Percentiles rank a stretch among this genome's conserved stretches.
Evolutionary conservation across 2,329 filamentous ascomycete genomes (phyloP).

Genomic region (Fusarium sp.): DNA sequence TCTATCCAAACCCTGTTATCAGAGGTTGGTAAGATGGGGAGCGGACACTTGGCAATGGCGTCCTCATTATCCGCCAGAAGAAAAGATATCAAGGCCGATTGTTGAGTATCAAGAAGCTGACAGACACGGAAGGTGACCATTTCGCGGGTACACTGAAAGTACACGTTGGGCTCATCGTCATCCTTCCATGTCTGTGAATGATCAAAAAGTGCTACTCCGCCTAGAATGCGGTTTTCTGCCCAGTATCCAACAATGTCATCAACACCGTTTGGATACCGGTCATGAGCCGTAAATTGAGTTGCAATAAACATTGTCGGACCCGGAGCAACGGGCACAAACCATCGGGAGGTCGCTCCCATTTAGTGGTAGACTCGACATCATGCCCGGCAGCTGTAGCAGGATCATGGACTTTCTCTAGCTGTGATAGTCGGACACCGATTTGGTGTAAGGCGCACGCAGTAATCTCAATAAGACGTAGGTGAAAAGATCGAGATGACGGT

Average conservation of each 20-base stretch:
- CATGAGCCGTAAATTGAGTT: conserved; percentile 5
- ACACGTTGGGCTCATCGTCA: neutral
- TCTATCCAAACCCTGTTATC: conserved; percentile 12
- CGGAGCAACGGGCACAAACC: neutral
- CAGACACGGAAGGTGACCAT: conserved; percentile 14
- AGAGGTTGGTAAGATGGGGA: conserved; percentile 8
- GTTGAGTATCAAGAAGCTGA: conserved; percentile 21
- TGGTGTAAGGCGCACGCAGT: neutral
- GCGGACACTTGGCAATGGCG: neutral
- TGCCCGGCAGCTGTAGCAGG: neutral
- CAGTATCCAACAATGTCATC: conserved; percentile 19
- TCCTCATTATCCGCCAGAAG: neutral
- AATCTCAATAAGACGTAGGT: neutral
- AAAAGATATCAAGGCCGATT: conserved; percentile 8
- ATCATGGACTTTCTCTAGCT: neutral
- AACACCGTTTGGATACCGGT: conserved; percentile 14
- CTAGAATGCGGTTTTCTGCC: conserved; percentile 25
- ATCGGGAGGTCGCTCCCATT: conserved; percentile 8
- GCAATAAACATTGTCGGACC: conserved; percentile 15
- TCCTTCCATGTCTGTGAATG: neutral
- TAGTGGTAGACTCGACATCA: neutral
- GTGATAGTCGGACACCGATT: neutral
- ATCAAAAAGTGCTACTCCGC: conserved; percentile 19
- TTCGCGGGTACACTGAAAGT: conserved; percentile 15
- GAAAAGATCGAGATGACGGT: neutral